Evolutionary conservation across 768 basidiomycete genomes (phyloP), one percentile per base, ranked within the genome.

Genomic region (Suillus paluster): DNA sequence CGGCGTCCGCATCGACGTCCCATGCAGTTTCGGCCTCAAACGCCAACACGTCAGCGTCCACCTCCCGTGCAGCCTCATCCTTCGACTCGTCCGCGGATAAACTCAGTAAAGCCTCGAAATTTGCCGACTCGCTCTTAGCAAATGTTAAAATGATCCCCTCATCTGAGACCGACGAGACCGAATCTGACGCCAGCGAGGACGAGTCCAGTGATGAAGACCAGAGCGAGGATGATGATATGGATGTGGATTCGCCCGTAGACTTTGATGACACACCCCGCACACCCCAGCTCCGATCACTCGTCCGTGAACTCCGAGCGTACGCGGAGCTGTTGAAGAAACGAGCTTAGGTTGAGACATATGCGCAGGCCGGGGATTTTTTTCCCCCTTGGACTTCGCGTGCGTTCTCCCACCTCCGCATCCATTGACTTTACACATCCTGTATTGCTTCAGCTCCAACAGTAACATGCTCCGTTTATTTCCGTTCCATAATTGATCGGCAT

Each of bases 261-360:
- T 45, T 38, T 57, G 59, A 59, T 50, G 54, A 50, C 42, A 50
- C 49, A 34, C 70, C 79, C 0, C 70, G 72, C 41, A 68, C 64
- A 61, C 67, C 61, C 58, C 78, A 84, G 52, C 64, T 85, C 38
- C 76, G 69, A 66, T 71, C 68, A 12, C 75, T 92, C 55, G 84
- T 87, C 30, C 80, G 79, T 56, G 79, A 78, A 25, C 70, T 93
- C 64, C 79, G 78, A 53, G 84, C 86, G 33, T 91, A 88, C 68
- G 87, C 87, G 14, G 76, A 78, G 30, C 72, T 88, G 52, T 55
- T 55, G 54, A 55, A 55, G 38, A 39, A 55, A 19, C 23, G 54
- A 55, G 36, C 23, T 1, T 39, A 39, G 9, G 36, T 34, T 5
- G 36, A 55, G 21, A 23, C 45, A n/a, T 30, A 36, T 21, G 27